Evolutionary conservation across 768 basidiomycete species (phyloP).

Genomic region (Pisolithus marmoratus): DNA sequence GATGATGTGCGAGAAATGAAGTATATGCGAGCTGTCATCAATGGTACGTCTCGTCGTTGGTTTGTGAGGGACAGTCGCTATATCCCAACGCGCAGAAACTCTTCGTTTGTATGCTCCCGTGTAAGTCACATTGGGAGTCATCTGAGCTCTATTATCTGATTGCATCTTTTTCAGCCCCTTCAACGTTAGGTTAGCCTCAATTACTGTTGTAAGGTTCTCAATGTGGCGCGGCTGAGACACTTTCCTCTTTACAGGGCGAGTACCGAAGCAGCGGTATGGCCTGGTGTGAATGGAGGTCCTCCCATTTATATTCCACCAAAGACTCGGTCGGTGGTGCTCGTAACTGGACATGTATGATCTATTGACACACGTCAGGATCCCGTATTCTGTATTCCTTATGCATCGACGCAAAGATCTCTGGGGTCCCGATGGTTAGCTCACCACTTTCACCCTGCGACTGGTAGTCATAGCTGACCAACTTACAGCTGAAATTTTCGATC

Average conservation of each 20-base stretch:
- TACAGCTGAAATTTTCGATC: conserved; percentile 44
- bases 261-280: conserved; percentile 16
- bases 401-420: conserved; percentile 35
- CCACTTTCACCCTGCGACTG: conserved; percentile 6
- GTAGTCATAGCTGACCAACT: conserved; percentile 16
- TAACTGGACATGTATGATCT: neutral
- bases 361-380: neutral
- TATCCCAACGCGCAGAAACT: conserved; percentile 19
- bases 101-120: conserved; percentile 28
- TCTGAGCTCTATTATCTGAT: neutral
- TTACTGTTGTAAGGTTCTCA: too few relatives aligned
- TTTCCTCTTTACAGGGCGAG: conserved; percentile 14
- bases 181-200: conserved; percentile 13
- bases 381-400: conserved; percentile 27
- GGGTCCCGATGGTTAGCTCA: conserved; percentile 30
- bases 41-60: conserved; percentile 15
- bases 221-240: neutral
- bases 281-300: conserved; percentile 16
- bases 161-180: conserved; percentile 10
- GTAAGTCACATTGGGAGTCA: conserved; percentile 9
- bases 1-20: conserved; percentile 34
- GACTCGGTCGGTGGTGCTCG: conserved; percentile 16
- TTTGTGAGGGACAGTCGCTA: neutral
- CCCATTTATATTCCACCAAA: conserved; percentile 30
- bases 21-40: conserved; percentile 36